Conservation (phyloP, 2,329 filamentous ascomycete species). For the Penicillium sp. region DNA sequence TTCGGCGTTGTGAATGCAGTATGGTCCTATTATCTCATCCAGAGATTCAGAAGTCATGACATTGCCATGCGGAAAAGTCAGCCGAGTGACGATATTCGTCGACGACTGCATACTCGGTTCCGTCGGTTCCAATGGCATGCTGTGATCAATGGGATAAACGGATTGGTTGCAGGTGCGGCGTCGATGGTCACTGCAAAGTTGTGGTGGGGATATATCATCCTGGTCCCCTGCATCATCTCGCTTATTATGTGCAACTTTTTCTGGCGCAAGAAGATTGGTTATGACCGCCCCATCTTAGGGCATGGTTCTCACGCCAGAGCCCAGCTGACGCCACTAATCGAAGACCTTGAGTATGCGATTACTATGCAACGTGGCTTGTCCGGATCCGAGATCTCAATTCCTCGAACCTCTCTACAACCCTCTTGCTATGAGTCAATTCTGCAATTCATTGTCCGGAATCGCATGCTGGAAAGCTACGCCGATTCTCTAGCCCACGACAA, state of each 20-base stretch:
- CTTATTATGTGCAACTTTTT: constrained; percentile 50
- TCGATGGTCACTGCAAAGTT: constrained; percentile 51
- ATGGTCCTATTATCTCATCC: constrained; percentile 49
- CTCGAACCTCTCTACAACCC: constrained; percentile 5
- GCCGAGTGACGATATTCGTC: constrained; percentile 27
- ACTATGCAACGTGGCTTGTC: constrained; percentile 18
- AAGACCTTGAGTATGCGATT: constrained; percentile 29
- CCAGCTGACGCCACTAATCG: constrained; percentile 22
- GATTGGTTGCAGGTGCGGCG: constrained; percentile 49
- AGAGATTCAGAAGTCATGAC: constrained; percentile 42
- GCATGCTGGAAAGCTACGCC: constrained; percentile 29
- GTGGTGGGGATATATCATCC: constrained; percentile 55
- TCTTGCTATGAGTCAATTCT: constrained; percentile 23
- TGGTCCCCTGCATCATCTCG: constrained; percentile 51
- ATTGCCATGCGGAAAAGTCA: constrained; percentile 21
- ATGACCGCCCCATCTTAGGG: constrained; percentile 39
- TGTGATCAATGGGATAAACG: constrained; percentile 45
- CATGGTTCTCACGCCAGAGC: constrained; percentile 5
- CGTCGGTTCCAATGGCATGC: constrained; percentile 48
- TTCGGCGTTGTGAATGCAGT: constrained; percentile 51
- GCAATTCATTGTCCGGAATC: constrained; percentile 24
- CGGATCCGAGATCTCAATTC: constrained; percentile 4
- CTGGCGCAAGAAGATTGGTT: constrained; percentile 50
- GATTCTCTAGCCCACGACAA: constrained; percentile 25
- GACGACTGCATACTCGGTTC: constrained; percentile 38